Evolutionary conservation across 768 basidiomycete species (phyloP).

Genomic region (Russula virescens): DNA sequence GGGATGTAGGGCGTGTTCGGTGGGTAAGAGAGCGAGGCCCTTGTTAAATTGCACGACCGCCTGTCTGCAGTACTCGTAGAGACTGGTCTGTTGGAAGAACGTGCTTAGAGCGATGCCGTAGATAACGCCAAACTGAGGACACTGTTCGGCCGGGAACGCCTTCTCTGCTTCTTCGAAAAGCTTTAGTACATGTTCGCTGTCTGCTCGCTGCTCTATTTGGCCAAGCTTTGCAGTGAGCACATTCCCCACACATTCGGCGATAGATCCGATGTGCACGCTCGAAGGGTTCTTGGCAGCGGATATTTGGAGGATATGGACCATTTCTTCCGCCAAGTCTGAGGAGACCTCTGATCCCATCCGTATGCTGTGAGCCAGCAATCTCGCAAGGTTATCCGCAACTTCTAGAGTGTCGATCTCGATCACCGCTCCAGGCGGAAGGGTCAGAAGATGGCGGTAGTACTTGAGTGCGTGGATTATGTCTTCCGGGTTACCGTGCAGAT

Average conservation of each 20-base stretch:
- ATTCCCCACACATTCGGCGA: neutral
- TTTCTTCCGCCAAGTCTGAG: neutral
- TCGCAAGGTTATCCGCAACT: slow-evolving; percentile 2
- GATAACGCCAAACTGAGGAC: neutral
- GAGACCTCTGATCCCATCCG: neutral
- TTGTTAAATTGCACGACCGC: neutral
- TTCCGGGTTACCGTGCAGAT: neutral
- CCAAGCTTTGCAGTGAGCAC: neutral
- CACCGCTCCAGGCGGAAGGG: neutral
- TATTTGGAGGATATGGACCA: neutral
- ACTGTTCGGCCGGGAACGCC: neutral
- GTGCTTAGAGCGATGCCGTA: neutral
- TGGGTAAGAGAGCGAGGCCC: neutral
- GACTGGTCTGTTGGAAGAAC: slow-evolving; percentile 10
- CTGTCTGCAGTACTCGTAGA: neutral
- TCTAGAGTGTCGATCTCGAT: neutral
- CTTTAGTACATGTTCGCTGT: neutral
- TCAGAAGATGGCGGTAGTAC: slow-evolving; percentile 3
- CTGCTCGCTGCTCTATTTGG: neutral
- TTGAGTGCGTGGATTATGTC: neutral
- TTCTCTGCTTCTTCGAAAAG: neutral
- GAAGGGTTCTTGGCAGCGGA: neutral
- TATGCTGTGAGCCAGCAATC: neutral
- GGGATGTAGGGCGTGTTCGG: neutral
- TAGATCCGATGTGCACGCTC: neutral